These are phyloP conservation scores for Lavandula angustifolia DNA, from an alignment of 257 asterid species.

Conservation along the genomic window DNA sequence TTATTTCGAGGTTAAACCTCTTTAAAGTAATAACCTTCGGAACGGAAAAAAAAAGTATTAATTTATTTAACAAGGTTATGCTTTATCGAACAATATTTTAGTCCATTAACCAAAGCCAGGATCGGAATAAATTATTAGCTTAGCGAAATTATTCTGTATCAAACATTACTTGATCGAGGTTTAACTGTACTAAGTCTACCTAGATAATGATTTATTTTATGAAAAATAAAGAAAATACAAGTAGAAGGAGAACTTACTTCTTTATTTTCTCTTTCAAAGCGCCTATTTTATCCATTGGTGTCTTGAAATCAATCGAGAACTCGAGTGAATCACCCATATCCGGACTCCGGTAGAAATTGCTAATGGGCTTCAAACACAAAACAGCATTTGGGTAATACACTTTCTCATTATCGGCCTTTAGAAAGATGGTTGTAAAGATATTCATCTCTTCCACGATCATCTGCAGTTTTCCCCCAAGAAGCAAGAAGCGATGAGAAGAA, in stretches of 20 bases:
- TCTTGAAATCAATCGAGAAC: slow-evolving; percentile 48
- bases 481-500: neutral
- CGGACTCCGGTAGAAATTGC: slow-evolving; percentile 55
- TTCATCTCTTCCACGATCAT: slow-evolving; percentile 62
- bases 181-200: neutral
- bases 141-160: too few species aligned
- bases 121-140: too few species aligned
- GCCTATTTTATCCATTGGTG: slow-evolving; percentile 48
- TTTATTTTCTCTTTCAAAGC: slow-evolving; percentile 42
- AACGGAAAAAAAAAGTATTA: too few species aligned
- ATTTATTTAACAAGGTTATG: too few species aligned
- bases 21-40: too few species aligned
- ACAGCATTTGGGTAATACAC: slow-evolving; percentile 48
- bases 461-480: slow-evolving; percentile 28
- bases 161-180: too few species aligned
- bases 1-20: neutral
- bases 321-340: slow-evolving; percentile 54
- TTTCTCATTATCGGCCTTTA: slow-evolving; percentile 48
- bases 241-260: slow-evolving; percentile 30
- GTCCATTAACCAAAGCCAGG: too few species aligned
- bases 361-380: slow-evolving; percentile 47
- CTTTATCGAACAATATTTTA: too few species aligned
- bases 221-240: neutral
- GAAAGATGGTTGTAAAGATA: slow-evolving; percentile 46
- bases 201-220: neutral